Percentiles rank a stretch among this genome's conserved stretches.
Conservation (phyloP, 1,139 yeast genomes). For the Yamadazyma atmosphaerica region DNA sequence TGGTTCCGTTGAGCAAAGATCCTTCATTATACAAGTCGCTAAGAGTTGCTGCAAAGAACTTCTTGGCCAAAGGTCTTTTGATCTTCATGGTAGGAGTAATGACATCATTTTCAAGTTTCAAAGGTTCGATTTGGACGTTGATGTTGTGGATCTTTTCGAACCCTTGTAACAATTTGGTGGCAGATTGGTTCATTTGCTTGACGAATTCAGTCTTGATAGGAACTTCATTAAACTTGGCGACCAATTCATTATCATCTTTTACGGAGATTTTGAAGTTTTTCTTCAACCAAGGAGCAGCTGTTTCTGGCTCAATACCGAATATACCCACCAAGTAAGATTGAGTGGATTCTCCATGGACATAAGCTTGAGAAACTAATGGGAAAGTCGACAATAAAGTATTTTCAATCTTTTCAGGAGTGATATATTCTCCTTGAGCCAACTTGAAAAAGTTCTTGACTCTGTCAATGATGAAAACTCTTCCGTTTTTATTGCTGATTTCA, state of each 20-base stretch:
- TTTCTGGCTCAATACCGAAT: slow-evolving; percentile 42
- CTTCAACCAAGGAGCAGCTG: slow-evolving; percentile 21
- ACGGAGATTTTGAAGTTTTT: slow-evolving; percentile 15
- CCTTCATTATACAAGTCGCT: slow-evolving; percentile 28
- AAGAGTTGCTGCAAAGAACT: slow-evolving; percentile 25
- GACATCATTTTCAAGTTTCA: slow-evolving; percentile 37
- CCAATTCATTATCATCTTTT: slow-evolving; percentile 20
- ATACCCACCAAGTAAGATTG: slow-evolving; percentile 33
- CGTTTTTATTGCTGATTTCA: slow-evolving; percentile 46
- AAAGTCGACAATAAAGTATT: slow-evolving; percentile 57
- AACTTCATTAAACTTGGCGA: slow-evolving; percentile 25
- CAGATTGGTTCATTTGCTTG: slow-evolving; percentile 27
- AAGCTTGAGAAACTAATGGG: slow-evolving; percentile 55
- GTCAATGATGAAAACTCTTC: slow-evolving; percentile 64
- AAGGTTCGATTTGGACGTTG: slow-evolving; percentile 37
- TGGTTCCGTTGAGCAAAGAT: slow-evolving; percentile 22
- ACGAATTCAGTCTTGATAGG: slow-evolving; percentile 28
- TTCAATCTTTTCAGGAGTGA: slow-evolving; percentile 78
- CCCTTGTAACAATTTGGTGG: slow-evolving; percentile 26
- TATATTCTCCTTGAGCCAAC: slow-evolving; percentile 79
- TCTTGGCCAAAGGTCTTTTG: slow-evolving; percentile 38
- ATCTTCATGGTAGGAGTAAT: slow-evolving; percentile 46
- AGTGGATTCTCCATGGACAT: slow-evolving; percentile 44
- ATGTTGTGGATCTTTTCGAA: slow-evolving; percentile 41
- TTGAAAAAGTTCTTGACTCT: slow-evolving; percentile 82